phyloP scores from a whole-genome alignment of 352 stramenopile genomes.

The Globisporangium mamillatum region DNA sequence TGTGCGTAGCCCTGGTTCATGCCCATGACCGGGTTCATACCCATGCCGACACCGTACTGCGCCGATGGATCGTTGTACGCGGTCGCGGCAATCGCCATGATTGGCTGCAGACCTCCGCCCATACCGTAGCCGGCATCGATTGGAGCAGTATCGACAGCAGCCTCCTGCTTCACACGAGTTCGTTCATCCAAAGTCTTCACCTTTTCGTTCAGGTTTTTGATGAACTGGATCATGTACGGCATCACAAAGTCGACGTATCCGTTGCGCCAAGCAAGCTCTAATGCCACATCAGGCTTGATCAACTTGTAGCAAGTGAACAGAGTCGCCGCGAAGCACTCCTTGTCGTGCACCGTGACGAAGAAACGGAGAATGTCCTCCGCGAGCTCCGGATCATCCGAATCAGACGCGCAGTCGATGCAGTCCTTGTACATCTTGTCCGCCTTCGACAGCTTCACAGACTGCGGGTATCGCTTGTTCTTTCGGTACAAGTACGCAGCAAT shows the following conservation, averaged over 20 bases:
- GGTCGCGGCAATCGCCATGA: constrained; percentile 79
- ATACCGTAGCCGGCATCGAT: constrained; percentile 76
- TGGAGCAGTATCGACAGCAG: constrained; percentile 48
- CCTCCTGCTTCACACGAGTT: constrained; percentile 79
- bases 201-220: constrained; percentile 95
- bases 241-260: constrained; percentile 99
- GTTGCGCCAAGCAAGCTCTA: constrained; percentile 99
- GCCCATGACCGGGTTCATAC: constrained; percentile 36
- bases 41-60: constrained; percentile 42
- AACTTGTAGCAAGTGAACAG: constrained; percentile 99
- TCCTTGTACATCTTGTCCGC: constrained; percentile 99
- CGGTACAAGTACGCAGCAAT: constrained; percentile 99
- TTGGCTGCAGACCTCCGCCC: constrained; percentile 71
- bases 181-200: constrained; percentile 92
- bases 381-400: constrained; percentile 94
- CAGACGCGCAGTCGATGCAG: constrained; percentile 98
- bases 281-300: constrained; percentile 97
- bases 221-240: constrained; percentile 99
- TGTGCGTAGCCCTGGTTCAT: constrained; percentile 23
- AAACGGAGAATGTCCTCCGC: constrained; percentile 98
- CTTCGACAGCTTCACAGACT: constrained; percentile 99
- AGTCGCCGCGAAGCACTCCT: constrained; percentile 98
- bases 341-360: constrained; percentile 99
- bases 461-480: constrained; percentile 98
- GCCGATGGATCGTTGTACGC: constrained; percentile 78